These are phyloP conservation scores for Diutina pseudorugosa DNA, from an alignment of 1,139 yeast genomes.

Conservation along the genomic window DNA sequence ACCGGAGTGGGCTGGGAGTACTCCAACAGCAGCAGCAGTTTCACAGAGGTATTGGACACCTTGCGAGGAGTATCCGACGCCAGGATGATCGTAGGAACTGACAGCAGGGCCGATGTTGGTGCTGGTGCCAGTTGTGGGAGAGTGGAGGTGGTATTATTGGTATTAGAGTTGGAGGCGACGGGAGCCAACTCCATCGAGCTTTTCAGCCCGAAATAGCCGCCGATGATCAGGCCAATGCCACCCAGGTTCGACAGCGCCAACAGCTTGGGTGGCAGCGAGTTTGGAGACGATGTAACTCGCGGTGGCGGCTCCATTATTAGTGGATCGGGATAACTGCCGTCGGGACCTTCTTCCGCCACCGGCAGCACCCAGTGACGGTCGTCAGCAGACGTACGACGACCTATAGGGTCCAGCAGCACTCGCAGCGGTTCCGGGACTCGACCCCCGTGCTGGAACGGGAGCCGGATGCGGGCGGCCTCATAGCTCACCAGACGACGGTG, in stretches of 20 bases:
- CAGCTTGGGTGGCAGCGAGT: not conserved
- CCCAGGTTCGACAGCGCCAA: not conserved
- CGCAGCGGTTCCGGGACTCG: not conserved
- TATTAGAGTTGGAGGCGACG: not conserved
- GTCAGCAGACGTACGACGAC: not conserved
- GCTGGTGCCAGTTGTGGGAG: not conserved
- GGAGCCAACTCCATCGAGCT: slow-evolving; percentile 12
- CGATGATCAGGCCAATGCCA: slow-evolving; percentile 19
- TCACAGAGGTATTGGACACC: not conserved
- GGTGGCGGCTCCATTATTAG: not conserved
- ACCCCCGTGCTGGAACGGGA: not conserved
- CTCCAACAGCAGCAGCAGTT: slow-evolving; percentile 3
- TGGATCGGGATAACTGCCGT: not conserved
- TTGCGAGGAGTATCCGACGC: not conserved
- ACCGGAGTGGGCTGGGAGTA: not conserved
- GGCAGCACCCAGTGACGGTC: not conserved
- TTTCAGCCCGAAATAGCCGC: slow-evolving; percentile 17
- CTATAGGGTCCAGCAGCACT: not conserved
- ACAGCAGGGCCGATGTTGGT: not conserved
- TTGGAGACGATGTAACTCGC: not conserved
- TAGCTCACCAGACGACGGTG: slow-evolving; percentile 1
- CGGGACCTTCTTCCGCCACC: not conserved
- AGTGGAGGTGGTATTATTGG: too few relatives aligned
- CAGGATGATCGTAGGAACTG: not conserved
- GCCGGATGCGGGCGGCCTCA: not conserved